A percentile compares a stretch with the other conserved stretches of the same genome.
Evolutionary conservation across 2,329 filamentous ascomycete species (phyloP).

Genomic region (Nemania sp.): DNA sequence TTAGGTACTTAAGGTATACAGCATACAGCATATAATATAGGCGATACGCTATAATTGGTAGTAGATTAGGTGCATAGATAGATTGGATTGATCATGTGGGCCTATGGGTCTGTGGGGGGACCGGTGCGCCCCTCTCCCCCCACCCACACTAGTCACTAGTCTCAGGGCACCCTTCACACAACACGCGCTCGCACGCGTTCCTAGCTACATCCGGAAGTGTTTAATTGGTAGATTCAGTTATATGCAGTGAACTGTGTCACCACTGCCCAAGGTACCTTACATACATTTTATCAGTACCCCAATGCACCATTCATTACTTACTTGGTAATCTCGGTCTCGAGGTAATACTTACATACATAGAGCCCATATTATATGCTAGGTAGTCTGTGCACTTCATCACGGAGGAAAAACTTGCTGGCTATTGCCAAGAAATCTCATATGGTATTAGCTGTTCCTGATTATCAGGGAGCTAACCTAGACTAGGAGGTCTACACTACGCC

Average conservation of each 20-base stretch:
- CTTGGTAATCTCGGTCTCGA: not conserved
- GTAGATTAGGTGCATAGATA: slow-evolving; percentile 3
- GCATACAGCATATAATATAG: not conserved
- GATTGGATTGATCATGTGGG: slow-evolving; percentile 10
- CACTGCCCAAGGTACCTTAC: not conserved
- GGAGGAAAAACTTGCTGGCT: not conserved
- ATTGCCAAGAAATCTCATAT: slow-evolving; percentile 18
- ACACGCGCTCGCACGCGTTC: slow-evolving; percentile 27
- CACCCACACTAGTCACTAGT: slow-evolving; percentile 1
- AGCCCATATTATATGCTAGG: not conserved
- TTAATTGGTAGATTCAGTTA: slow-evolving; percentile 10
- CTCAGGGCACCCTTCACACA: slow-evolving; percentile 10
- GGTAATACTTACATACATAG: not conserved
- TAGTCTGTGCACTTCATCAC: slow-evolving; percentile 2
- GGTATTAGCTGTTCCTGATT: slow-evolving; percentile 16
- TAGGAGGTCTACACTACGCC: slow-evolving; percentile 13
- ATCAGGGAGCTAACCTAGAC: slow-evolving; percentile 10
- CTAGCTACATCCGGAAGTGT: slow-evolving; percentile 12
- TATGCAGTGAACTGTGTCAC: not conserved
- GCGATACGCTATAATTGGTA: slow-evolving; percentile 4
- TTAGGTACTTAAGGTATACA: too few species aligned
- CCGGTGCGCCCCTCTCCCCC: not conserved
- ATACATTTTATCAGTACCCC: not conserved
- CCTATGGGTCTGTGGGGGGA: slow-evolving; percentile 3
- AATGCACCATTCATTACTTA: too few species aligned